Conservation (phyloP, 768 basidiomycete species). For the Cystoderma amianthinum region DNA sequence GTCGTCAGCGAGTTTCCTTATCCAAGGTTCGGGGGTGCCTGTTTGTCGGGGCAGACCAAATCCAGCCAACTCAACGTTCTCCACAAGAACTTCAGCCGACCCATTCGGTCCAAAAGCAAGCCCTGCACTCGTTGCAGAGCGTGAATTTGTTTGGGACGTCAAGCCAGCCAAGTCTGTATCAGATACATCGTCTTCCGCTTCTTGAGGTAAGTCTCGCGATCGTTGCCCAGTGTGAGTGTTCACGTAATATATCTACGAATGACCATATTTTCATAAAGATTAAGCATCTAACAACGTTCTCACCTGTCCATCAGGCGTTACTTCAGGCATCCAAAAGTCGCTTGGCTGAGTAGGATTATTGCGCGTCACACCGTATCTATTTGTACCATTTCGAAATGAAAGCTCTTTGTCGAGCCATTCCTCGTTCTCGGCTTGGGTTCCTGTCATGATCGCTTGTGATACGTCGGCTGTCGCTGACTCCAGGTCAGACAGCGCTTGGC, state of each 20-base stretch:
- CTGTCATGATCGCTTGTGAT: conserved; percentile 40
- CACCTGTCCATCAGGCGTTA: conserved; percentile 80
- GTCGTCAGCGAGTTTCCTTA: conserved; percentile 73
- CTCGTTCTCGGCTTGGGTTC: conserved; percentile 39
- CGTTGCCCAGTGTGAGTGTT: conserved; percentile 85
- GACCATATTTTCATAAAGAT: background rate
- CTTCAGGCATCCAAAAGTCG: conserved; percentile 90
- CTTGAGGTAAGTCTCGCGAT: conserved; percentile 77
- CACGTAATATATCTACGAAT: conserved; percentile 83
- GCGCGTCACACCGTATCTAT: conserved; percentile 1
- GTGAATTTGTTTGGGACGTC: conserved; percentile 49
- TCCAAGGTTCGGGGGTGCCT: conserved; percentile 78
- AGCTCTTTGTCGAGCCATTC: conserved; percentile 52
- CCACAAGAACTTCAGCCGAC: conserved; percentile 25
- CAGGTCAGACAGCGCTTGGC: conserved; percentile 13
- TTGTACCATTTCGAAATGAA: conserved; percentile 21
- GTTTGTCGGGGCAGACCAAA: conserved; percentile 56
- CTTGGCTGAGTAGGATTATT: conserved; percentile 39
- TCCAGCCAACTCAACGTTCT: conserved; percentile 36
- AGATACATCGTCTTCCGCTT: conserved; percentile 57
- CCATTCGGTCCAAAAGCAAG: conserved; percentile 37
- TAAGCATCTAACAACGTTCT: conserved; percentile 14
- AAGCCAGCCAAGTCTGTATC: conserved; percentile 59
- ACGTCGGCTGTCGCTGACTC: conserved; percentile 35
- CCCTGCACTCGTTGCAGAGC: conserved; percentile 46